Conservation (phyloP, 2,329 filamentous ascomycete species). For the Ceratocystis lukuohia region DNA sequence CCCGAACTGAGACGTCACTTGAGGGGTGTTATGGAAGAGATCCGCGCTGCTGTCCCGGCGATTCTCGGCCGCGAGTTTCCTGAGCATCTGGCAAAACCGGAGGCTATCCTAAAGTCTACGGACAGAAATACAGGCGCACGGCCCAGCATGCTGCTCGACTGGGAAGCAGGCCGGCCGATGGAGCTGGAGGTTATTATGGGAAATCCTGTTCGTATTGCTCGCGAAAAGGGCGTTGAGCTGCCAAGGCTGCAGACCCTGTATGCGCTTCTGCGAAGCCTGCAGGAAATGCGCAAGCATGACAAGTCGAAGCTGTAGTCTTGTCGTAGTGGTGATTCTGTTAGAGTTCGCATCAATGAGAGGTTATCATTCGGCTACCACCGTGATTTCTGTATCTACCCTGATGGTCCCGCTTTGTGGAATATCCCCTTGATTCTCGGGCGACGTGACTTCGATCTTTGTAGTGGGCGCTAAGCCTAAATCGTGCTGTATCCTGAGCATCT, state of each 20-base stretch:
- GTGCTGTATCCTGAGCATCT: constrained; percentile 12
- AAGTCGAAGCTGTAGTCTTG: constrained; percentile 12
- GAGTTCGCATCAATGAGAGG: not conserved
- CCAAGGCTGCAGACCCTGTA: constrained; percentile 54
- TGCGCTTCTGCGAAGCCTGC: constrained; percentile 49
- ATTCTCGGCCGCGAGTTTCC: constrained; percentile 51
- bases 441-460: constrained; percentile 7
- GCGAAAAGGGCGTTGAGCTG: constrained; percentile 49
- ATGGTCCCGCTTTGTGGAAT: constrained; percentile 14
- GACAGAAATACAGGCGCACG: constrained; percentile 50
- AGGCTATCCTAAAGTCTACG: constrained; percentile 49
- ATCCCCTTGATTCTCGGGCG: not conserved
- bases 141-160: constrained; percentile 57
- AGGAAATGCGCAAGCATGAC: constrained; percentile 35
- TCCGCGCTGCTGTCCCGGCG: constrained; percentile 48
- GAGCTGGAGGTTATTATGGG: constrained; percentile 62
- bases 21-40: constrained; percentile 55
- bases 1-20: constrained; percentile 49
- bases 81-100: constrained; percentile 43
- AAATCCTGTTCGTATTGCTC: constrained; percentile 53
- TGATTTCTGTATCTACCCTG: constrained; percentile 8
- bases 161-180: constrained; percentile 51
- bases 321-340: not conserved
- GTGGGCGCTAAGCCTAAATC: constrained; percentile 11
- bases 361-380: not conserved